Base-by-base conservation (phyloP, 192 early-diverging fungal genomes). In the Rhizoclosmatium globosum region DNA sequence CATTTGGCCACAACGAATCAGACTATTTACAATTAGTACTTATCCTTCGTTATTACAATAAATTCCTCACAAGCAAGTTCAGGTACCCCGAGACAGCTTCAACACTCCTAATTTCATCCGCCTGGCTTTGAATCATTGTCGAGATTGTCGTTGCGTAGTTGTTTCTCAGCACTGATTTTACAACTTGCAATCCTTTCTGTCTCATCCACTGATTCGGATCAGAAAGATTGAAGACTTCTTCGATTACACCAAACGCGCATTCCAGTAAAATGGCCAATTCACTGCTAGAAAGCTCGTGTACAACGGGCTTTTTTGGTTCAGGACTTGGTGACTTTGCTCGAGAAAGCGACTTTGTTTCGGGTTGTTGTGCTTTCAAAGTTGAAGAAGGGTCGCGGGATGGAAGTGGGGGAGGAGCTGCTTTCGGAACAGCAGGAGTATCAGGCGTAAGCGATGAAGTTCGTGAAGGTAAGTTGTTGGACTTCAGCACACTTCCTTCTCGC, bases 211-310 rank as follows among this genome's bases (percentile, higher is more conserved):
- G 81, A 41, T 68, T 75, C 61, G 80, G 81, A 58, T 80, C 80
- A 15, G 78, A 79, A 17, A 85, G 77, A 9, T 74, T 61, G 62
- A 88, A 86, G 0, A 86, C 70, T 71, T 88, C 87, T 67, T 88
- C 87, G 39, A 88, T 81, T n/a, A 80, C 64, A 7, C 76, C 78
- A 71, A 88, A 84, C 2, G 81, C 50, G 56, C 82, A 82, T 46
- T 88, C 87, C 39, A 88, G 69, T 17, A 88, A 60, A 41, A 83
- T 76, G 17, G 84, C 81, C 17, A 84, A 71, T 31, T 87, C 86
- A 23, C 64, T 38, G n/a, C 69, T 48, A 3, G 82, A 74, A 45
- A 84, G 57, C 39, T 64, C 60, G 53, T 1, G 82, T 61, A 19
- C 31, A 68, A 19, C 46, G 2, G 50, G 17, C 17, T 7, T 17